Evolutionary conservation across 2,329 filamentous ascomycete species (phyloP), one percentile per base, ranked within the genome.

Genomic region (Aureobasidium musti): DNA sequence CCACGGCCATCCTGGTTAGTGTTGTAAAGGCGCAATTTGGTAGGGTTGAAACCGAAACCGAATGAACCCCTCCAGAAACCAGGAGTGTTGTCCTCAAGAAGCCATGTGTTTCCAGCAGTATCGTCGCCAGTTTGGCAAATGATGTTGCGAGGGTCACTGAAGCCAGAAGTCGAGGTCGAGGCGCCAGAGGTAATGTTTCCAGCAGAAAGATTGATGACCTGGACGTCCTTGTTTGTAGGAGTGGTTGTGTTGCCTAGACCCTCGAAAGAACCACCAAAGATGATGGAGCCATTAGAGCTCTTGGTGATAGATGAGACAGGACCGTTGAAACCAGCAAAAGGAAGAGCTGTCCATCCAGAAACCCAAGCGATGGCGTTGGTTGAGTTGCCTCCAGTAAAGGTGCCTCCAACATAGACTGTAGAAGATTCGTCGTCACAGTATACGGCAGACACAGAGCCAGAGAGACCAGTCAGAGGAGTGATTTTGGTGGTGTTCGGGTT

Each of bases 321-420:
- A 30, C 93, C 93, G 78, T 98, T 98, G 79, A 99, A 96, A 26
- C 96, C 96, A 47, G 88, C 87, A 80, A 99, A 99, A 2, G 94
- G 90, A 66, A 99, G 80, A 73, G 91, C 90, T 23, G 85, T 85
- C 89, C 91, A 97, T 57, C 86, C 87, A 35, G 86, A 80, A 11
- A 81, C 84, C 92, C 92, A 98, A 14, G 90, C 86, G 71, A 97
- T 89, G 6, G 94, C 96, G 76, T 99, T 98, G 30, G 89, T 91
- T 7, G 92, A 95, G 74, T 95, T 91, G 43, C 82, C 84, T 49
- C 87, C 88, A 66, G 85, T 87, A 76, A 99, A 97, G 68, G 87
- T 89, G 33, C 95, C 95, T 67, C 95, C 96, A 52, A 98, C 87
- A 74, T 96, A 99, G 21, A 98, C 91, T n/a, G 86, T 90, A 70